A percentile compares a stretch with the other conserved stretches of the same genome.
Conservation (phyloP, 139 green algal genomes). For the Microglena sp. region DNA sequence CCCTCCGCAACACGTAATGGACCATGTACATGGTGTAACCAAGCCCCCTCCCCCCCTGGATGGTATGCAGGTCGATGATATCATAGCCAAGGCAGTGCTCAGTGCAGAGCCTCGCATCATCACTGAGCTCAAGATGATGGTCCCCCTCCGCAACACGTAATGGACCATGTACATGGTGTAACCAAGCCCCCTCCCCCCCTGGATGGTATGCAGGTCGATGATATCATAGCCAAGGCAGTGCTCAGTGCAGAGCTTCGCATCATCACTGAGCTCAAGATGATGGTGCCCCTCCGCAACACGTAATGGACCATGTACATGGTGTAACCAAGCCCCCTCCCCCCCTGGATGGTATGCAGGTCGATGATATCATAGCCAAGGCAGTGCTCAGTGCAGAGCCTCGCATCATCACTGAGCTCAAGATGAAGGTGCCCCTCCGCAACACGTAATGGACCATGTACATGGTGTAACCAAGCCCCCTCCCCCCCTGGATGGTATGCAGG, state of each 20-base stretch:
- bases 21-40: background rate
- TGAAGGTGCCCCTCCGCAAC: conserved; percentile 38
- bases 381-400: conserved; percentile 35
- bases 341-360: conserved; percentile 18
- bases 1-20: conserved; percentile 19
- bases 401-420: conserved; percentile 50
- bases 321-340: background rate
- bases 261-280: conserved; percentile 45
- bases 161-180: background rate
- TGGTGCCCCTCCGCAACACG: conserved; percentile 41
- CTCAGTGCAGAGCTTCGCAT: conserved; percentile 39
- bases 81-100: conserved; percentile 37
- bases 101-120: conserved; percentile 40
- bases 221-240: conserved; percentile 18
- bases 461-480: background rate
- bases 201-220: background rate
- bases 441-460: background rate
- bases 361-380: conserved; percentile 36
- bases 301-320: no score
- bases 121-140: conserved; percentile 48
- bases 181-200: background rate
- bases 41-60: background rate
- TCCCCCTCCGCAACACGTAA: conserved; percentile 27
- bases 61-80: conserved; percentile 27
- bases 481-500: no score